These are phyloP conservation scores for Eruca vesicaria DNA, from an alignment of 441 rosid genomes.

Conservation along the genomic window DNA sequence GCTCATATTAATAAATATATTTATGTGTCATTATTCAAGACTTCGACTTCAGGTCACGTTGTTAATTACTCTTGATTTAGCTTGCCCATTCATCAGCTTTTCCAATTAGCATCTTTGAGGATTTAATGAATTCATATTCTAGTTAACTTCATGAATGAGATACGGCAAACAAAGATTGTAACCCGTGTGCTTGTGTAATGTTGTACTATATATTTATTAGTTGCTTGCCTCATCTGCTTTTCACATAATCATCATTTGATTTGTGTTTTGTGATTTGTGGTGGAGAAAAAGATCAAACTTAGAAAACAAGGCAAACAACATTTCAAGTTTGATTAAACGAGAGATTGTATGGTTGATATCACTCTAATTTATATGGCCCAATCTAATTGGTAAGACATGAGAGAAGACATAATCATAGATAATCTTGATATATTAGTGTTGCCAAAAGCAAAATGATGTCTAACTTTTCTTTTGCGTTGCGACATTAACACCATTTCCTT, in stretches of 20 bases:
- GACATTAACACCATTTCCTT: conserved; percentile 24
- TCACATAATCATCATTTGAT: conserved; percentile 2
- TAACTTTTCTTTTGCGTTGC: conserved; percentile 32
- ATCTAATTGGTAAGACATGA: conserved; percentile 21
- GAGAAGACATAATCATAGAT: conserved; percentile 28
- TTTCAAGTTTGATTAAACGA: conserved; percentile 21
- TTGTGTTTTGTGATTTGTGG: conserved; percentile 16
- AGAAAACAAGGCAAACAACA: conserved; percentile 31
- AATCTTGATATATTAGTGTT: conserved; percentile 24
- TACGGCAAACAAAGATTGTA: not conserved
- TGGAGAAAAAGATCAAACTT: conserved; percentile 26
- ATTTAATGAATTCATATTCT: not conserved
- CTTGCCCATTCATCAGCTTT: not conserved
- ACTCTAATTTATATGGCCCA: conserved; percentile 24
- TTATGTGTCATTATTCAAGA: not conserved
- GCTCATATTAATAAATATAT: not conserved
- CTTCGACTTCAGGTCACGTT: not conserved
- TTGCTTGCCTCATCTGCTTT: conserved; percentile 4
- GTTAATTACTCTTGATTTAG: not conserved
- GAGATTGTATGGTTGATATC: conserved; percentile 18
- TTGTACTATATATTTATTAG: not conserved
- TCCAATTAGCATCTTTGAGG: not conserved
- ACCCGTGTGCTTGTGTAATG: not conserved
- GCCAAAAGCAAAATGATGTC: conserved; percentile 35
- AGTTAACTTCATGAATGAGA: not conserved